phyloP scores from a whole-genome alignment of 1,284 basidiomycete genomes.

The Meripilus lineatus region DNA sequence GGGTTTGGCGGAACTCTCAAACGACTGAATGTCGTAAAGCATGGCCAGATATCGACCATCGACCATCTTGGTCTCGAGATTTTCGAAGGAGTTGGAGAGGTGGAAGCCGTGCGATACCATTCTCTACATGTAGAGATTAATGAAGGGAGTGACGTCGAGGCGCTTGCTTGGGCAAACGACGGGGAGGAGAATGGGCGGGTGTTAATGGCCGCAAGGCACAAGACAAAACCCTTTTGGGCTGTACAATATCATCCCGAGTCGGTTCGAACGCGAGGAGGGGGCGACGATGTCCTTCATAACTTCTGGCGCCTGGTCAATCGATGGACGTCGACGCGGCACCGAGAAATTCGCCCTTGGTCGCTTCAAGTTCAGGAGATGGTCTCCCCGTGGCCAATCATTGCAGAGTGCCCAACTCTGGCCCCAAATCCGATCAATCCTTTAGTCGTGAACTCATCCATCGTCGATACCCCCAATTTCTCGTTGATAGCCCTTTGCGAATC shows the following conservation, averaged over 20 bases:
- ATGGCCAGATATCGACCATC: conserved; percentile 76
- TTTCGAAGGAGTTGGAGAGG: conserved; percentile 55
- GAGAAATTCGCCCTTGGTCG: conserved; percentile 39
- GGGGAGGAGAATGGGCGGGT: conserved; percentile 58
- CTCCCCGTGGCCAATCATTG: conserved; percentile 53
- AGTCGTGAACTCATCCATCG: conserved; percentile 39
- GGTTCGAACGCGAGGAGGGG: conserved; percentile 59
- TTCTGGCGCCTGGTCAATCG: conserved; percentile 63
- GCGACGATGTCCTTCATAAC: conserved; percentile 59
- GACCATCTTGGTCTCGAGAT: conserved; percentile 52
- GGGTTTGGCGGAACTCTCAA: conserved; percentile 66
- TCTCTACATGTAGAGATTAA: conserved; percentile 59
- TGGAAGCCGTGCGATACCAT: conserved; percentile 84
- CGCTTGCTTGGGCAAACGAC: conserved; percentile 67
- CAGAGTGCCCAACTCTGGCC: conserved; percentile 16
- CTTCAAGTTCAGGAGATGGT: conserved; percentile 29
- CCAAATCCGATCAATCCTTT: conserved; percentile 18
- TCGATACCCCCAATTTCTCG: conserved; percentile 36
- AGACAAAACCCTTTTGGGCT: conserved; percentile 76
- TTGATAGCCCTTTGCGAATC: conserved; percentile 51
- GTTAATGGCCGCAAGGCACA: conserved; percentile 69
- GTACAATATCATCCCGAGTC: conserved; percentile 97
- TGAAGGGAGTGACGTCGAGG: conserved; percentile 41
- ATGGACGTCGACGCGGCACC: conserved; percentile 43
- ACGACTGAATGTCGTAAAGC: conserved; percentile 60